phyloP scores from a whole-genome alignment of 2,329 filamentous ascomycete genomes.

The Diaporthe sp. region DNA sequence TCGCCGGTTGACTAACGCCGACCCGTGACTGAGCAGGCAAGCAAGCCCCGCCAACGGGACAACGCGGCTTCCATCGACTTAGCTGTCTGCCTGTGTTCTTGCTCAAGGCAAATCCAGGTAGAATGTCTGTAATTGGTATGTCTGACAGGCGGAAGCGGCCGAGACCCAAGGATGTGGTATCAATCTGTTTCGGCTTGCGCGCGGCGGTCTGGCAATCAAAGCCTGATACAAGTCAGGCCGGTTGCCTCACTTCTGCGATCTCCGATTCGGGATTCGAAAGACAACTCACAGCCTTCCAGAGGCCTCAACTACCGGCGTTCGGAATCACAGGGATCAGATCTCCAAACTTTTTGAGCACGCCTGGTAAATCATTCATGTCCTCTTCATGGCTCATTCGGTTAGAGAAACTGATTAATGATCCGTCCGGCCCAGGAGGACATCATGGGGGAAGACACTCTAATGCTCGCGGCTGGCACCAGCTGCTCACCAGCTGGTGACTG shows the following conservation, averaged over 20 bases:
- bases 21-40: constrained; percentile 32
- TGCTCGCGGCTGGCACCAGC: constrained; percentile 12
- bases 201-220: constrained; percentile 20
- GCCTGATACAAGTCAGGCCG: neutral
- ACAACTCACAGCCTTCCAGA: neutral
- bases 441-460: neutral
- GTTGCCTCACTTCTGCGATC: constrained; percentile 35
- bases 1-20: constrained; percentile 34
- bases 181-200: constrained; percentile 30
- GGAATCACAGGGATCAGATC: neutral
- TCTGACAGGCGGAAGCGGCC: constrained; percentile 28
- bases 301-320: constrained; percentile 18
- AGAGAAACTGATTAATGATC: neutral
- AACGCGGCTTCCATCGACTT: constrained; percentile 30
- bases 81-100: neutral
- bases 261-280: constrained; percentile 15
- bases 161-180: constrained; percentile 17
- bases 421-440: neutral
- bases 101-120: constrained; percentile 2
- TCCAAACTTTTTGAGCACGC: neutral
- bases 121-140: constrained; percentile 18
- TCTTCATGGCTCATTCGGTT: neutral
- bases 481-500: neutral
- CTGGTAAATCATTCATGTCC: neutral
- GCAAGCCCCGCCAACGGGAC: constrained; percentile 4